A percentile compares a stretch with the other conserved stretches of the same genome.
Conservation (phyloP, 2,329 filamentous ascomycete genomes). For the Stachybotrys elegans region DNA sequence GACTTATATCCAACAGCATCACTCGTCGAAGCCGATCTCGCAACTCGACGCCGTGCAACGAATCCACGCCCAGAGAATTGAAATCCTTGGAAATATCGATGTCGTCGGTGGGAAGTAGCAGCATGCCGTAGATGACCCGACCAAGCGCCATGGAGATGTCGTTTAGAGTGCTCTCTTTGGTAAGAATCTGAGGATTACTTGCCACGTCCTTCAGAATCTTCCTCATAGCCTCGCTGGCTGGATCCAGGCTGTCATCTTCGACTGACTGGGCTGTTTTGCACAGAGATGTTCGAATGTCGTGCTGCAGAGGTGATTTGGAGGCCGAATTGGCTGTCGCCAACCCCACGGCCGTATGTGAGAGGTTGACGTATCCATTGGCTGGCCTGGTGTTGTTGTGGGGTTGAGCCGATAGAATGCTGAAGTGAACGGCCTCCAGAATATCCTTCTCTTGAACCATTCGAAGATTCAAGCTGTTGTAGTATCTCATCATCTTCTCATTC, state of each 20-base stretch:
- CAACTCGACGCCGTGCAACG: neutral
- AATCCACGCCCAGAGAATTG: neutral
- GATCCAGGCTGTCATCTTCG: neutral
- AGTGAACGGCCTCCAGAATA: neutral
- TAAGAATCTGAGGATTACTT: neutral
- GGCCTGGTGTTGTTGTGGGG: neutral
- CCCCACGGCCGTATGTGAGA: neutral
- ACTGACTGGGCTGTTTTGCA: neutral
- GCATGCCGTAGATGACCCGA: neutral
- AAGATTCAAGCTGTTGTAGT: neutral
- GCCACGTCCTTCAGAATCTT: neutral
- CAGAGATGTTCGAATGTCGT: neutral
- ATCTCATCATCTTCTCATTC: neutral
- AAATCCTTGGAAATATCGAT: constrained; percentile 1
- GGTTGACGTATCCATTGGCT: neutral
- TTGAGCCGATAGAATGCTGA: neutral
- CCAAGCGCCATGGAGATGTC: constrained; percentile 1
- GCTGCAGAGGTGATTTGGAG: neutral
- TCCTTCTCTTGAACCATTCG: neutral
- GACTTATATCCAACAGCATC: neutral
- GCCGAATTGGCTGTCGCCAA: neutral
- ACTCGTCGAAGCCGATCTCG: neutral
- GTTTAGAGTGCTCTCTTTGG: neutral
- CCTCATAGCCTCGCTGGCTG: neutral
- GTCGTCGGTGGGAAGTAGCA: neutral